These are phyloP conservation scores for Nothophaeocryptopus gaeumannii DNA, from an alignment of 2,329 filamentous ascomycete genomes.

Conservation along the genomic window DNA sequence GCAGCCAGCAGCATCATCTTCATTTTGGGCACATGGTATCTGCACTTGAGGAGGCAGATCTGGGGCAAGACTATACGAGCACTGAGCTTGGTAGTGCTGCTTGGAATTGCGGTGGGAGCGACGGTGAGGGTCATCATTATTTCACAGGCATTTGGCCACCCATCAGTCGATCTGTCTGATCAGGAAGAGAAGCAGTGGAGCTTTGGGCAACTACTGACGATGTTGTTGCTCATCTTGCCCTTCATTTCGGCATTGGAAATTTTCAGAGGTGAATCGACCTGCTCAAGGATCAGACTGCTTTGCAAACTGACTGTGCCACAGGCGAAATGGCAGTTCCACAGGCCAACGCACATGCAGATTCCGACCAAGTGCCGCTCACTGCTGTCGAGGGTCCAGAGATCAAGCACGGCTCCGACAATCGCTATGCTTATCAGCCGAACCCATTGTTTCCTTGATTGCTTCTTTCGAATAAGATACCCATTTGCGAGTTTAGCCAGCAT, in stretches of 20 bases:
- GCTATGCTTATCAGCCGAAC: constrained; percentile 20
- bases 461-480: neutral
- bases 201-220: constrained; percentile 61
- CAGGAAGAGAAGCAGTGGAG: constrained; percentile 57
- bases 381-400: constrained; percentile 7
- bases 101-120: constrained; percentile 58
- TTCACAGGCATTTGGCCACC: constrained; percentile 61
- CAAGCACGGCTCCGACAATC: constrained; percentile 8
- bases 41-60: constrained; percentile 55
- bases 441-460: constrained; percentile 15
- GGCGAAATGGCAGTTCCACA: constrained; percentile 24
- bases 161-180: constrained; percentile 51
- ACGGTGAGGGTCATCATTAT: constrained; percentile 56
- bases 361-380: constrained; percentile 21
- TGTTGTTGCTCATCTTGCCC: constrained; percentile 60
- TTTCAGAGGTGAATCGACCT: constrained; percentile 46
- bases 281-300: neutral
- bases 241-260: constrained; percentile 61
- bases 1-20: constrained; percentile 60
- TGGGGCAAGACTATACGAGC: constrained; percentile 57
- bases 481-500: neutral
- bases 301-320: constrained; percentile 1
- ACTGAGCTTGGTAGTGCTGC: constrained; percentile 50
- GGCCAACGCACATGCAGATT: constrained; percentile 12
- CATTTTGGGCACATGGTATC: constrained; percentile 60